phyloP scores from a whole-genome alignment of 75 land plant species.

The Cupressus sempervirens region DNA sequence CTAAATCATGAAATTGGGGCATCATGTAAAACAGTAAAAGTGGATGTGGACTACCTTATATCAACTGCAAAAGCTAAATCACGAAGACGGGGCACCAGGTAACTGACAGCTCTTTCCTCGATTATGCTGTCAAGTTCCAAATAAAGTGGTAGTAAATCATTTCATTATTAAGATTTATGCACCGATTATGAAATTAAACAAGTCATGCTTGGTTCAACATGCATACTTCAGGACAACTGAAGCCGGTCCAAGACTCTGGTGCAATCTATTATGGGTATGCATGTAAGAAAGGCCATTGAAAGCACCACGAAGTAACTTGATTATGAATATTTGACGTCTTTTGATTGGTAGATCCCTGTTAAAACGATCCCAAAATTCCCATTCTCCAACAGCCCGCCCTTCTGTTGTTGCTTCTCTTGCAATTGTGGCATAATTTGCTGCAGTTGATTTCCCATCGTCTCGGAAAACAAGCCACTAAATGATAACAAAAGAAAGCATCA shows the following conservation, averaged over 20 bases:
- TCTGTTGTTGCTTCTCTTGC: slow-evolving; percentile 64
- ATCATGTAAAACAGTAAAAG: slow-evolving; percentile 44
- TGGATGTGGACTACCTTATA: slow-evolving; percentile 54
- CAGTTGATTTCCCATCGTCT: slow-evolving; percentile 76
- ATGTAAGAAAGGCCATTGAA: slow-evolving; percentile 82
- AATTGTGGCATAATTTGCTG: slow-evolving; percentile 82
- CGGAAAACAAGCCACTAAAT: slow-evolving; percentile 96
- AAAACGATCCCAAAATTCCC: slow-evolving; percentile 65
- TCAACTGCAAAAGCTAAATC: slow-evolving; percentile 96
- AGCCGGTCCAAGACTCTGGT: slow-evolving; percentile 97
- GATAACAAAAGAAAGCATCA: slow-evolving; percentile 1
- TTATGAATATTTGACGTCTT: slow-evolving; percentile 52
- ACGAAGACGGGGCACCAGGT: slow-evolving; percentile 74
- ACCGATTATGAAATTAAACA: not conserved
- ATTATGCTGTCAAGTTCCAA: slow-evolving; percentile 51
- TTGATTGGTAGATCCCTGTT: slow-evolving; percentile 43
- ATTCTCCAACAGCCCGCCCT: slow-evolving; percentile 36
- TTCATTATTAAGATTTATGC: not conserved
- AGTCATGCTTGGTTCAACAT: not conserved
- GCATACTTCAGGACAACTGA: slow-evolving; percentile 91
- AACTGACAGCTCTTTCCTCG: slow-evolving; percentile 57
- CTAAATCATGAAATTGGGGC: slow-evolving; percentile 85
- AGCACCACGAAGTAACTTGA: slow-evolving; percentile 67
- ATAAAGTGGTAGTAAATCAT: slow-evolving; percentile 1
- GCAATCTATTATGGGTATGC: slow-evolving; percentile 82